phyloP scores from a whole-genome alignment of 1,284 basidiomycete genomes.

The Microbotryum scabiosae region DNA sequence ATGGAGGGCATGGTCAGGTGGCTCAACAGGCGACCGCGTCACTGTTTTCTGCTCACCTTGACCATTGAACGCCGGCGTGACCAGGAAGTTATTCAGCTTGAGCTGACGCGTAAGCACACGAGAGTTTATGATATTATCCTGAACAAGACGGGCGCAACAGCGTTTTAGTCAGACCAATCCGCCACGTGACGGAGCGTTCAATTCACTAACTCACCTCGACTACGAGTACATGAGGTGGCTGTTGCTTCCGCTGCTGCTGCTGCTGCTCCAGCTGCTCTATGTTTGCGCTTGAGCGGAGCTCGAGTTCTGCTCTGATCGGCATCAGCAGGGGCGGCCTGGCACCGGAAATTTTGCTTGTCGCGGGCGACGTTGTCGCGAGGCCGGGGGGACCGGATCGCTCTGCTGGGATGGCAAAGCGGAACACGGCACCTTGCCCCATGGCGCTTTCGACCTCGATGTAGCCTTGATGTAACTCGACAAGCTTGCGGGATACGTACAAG shows the following conservation, averaged over 20 bases:
- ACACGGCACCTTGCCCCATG: neutral
- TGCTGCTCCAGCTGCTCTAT: too few species aligned
- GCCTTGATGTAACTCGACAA: conserved; percentile 32
- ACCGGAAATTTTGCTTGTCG: too few species aligned
- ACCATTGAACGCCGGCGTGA: neutral
- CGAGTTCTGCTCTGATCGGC: too few species aligned
- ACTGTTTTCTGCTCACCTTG: neutral
- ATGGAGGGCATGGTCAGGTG: too few species aligned
- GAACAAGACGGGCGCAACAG: too few species aligned
- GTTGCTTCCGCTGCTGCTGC: too few species aligned
- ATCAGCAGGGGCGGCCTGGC: too few species aligned
- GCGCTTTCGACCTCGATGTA: conserved; percentile 21
- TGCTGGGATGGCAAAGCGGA: too few species aligned
- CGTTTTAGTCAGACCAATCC: neutral
- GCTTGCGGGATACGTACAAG: conserved; percentile 29
- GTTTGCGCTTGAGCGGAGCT: too few species aligned
- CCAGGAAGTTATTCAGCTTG: neutral
- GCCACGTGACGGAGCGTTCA: too few species aligned
- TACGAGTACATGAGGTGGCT: neutral
- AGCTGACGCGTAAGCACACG: neutral
- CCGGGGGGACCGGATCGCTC: neutral
- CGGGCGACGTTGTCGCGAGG: neutral
- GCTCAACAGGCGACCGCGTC: too few species aligned
- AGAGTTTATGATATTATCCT: neutral
- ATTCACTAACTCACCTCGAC: neutral